Base-by-base conservation (phyloP, 106 monocot species). In the Agapanthus africanus region DNA sequence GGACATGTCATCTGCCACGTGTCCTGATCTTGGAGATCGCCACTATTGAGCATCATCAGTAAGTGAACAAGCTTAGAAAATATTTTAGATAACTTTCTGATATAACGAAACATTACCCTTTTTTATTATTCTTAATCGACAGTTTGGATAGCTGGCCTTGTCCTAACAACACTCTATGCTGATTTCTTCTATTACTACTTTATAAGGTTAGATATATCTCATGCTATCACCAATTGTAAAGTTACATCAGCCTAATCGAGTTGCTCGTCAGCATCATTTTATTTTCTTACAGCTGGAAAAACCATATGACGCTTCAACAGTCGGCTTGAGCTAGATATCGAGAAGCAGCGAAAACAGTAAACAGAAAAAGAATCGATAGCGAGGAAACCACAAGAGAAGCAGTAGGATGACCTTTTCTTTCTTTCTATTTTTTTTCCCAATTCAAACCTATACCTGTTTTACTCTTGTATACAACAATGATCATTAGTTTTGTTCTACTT, bases 161-260 rank as follows among this genome's bases (percentile, higher is more conserved):
- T 93, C 33, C 93, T 89, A 59, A 93, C 93, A 19, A 74, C 67
- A 41, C 79, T 89, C 3, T 93, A 93, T 77, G 81, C 79, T 19
- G 93, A 93, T 77, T 93, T 93, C 83, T 93, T 93, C 77, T 93
- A 93, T 74, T 93, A 93, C 63, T 93, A 93, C 66, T 83, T 83
- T 50, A 69, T 75, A 51, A 88, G 93, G 93, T 93, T 31, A 28
- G 33, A 28, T 0, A 13, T 51, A 32, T 18, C 11, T 44, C n/a
- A n/a, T n/a, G n/a, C n/a, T n/a, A 16, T 54, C n/a, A 9, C 9
- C n/a, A 54, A 54, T n/a, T 54, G n/a, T 23, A 54, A 0, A 26
- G 11, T 54, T 14, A 16, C 19, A 4, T 3, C 3, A 37, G n/a
- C 18, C 32, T 37, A 30, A 18, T 21, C 22, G 22, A 9, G 30